phyloP scores from a whole-genome alignment of 495 filamentous ascomycete genomes.

The Neurospora hispaniola region DNA sequence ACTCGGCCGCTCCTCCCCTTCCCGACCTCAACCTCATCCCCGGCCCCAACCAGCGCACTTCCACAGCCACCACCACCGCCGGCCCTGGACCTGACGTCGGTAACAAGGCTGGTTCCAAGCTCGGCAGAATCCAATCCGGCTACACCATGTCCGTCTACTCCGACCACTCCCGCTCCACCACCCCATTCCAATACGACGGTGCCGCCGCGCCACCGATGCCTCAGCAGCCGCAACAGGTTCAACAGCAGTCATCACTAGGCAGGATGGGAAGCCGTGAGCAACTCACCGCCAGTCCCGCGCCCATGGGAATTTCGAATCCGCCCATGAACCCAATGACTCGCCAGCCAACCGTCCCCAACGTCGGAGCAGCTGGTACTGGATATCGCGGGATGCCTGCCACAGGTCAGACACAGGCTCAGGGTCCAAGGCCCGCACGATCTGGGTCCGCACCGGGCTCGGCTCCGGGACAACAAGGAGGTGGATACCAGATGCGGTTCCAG shows the following conservation, averaged over 20 bases:
- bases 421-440: background rate
- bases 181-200: background rate
- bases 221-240: background rate
- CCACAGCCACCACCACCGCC: background rate
- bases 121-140: background rate
- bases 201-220: background rate
- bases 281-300: background rate
- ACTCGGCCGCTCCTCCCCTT: background rate
- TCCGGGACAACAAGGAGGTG: background rate
- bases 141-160: background rate
- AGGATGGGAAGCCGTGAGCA: background rate
- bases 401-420: background rate
- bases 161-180: background rate
- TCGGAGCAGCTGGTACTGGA: background rate
- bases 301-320: background rate
- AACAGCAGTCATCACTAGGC: background rate
- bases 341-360: background rate
- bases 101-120: background rate
- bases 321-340: background rate
- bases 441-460: accelerated
- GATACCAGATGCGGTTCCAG: background rate
- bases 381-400: background rate
- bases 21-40: background rate
- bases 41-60: background rate
- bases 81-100: background rate